Conservation (phyloP, 805 yeast species). For the Metschnikowia arizonensis region DNA sequence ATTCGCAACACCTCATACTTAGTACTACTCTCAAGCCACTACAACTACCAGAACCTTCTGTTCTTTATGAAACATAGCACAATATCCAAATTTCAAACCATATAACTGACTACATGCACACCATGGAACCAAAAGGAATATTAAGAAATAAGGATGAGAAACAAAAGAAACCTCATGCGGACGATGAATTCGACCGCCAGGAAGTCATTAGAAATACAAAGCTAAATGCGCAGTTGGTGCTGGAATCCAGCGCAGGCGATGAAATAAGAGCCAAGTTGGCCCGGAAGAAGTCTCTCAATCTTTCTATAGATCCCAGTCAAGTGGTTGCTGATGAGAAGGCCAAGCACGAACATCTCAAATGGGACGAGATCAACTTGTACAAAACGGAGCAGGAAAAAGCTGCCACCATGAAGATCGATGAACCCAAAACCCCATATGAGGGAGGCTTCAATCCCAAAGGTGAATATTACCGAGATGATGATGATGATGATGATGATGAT, state of each 20-base stretch:
- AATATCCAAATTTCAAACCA: not conserved
- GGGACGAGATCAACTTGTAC: constrained; percentile 81
- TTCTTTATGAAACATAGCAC: not conserved
- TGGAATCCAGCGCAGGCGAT: constrained; percentile 40
- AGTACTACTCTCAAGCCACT: not conserved
- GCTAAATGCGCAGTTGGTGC: constrained; percentile 56
- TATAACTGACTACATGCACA: not conserved
- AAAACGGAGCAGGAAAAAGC: constrained; percentile 68
- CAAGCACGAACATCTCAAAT: constrained; percentile 48
- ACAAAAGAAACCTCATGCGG: constrained; percentile 18
- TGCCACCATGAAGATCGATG: constrained; percentile 81
- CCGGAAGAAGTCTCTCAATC: constrained; percentile 27
- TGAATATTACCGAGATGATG: constrained; percentile 71
- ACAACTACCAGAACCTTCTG: not conserved
- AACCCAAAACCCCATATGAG: constrained; percentile 93
- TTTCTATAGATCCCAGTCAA: constrained; percentile 8
- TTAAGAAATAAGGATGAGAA: constrained; percentile 44
- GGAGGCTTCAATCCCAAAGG: constrained; percentile 82
- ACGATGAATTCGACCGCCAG: constrained; percentile 48
- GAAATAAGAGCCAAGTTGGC: constrained; percentile 44
- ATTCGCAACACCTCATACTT: constrained; percentile 1
- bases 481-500: constrained; percentile 46
- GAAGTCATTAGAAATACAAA: constrained; percentile 78
- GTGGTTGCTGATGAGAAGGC: constrained; percentile 2
- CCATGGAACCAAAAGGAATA: constrained; percentile 40